Conservation (phyloP, 805 yeast species). For the Yarrowia divulgata region DNA sequence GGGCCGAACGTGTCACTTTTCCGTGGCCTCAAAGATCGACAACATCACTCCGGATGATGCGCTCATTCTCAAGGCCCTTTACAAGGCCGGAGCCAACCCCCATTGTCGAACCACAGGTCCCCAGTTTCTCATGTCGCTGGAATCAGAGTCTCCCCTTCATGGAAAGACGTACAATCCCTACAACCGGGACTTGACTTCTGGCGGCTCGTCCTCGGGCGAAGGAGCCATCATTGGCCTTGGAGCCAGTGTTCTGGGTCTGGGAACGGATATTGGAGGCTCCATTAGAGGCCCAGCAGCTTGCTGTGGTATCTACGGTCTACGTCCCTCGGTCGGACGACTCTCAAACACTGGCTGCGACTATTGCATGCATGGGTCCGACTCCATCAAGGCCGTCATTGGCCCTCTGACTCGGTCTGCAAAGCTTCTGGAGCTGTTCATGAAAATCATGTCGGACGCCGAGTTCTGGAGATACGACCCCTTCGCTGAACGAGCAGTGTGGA, state of each 20-base stretch:
- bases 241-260: background rate
- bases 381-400: background rate
- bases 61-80: background rate
- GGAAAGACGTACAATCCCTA: constrained; percentile 1
- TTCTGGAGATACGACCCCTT: constrained; percentile 4
- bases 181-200: constrained; percentile 8
- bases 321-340: background rate
- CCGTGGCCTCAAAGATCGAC: constrained; percentile 5
- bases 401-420: background rate
- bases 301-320: background rate
- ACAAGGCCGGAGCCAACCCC: constrained; percentile 5
- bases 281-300: constrained; percentile 7
- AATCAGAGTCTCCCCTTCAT: background rate
- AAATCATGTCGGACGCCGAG: constrained; percentile 8
- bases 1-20: background rate
- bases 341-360: constrained; percentile 1
- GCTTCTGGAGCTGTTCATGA: constrained; percentile 2
- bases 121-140: constrained; percentile 20
- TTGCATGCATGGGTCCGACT: constrained; percentile 1
- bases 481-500: background rate
- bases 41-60: background rate
- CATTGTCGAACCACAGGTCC: background rate
- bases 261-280: constrained; percentile 9
- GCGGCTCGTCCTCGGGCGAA: constrained; percentile 6
- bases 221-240: constrained; percentile 3